Conservation (phyloP, 2,329 filamentous ascomycete genomes). For the Diaporthe eres region DNA sequence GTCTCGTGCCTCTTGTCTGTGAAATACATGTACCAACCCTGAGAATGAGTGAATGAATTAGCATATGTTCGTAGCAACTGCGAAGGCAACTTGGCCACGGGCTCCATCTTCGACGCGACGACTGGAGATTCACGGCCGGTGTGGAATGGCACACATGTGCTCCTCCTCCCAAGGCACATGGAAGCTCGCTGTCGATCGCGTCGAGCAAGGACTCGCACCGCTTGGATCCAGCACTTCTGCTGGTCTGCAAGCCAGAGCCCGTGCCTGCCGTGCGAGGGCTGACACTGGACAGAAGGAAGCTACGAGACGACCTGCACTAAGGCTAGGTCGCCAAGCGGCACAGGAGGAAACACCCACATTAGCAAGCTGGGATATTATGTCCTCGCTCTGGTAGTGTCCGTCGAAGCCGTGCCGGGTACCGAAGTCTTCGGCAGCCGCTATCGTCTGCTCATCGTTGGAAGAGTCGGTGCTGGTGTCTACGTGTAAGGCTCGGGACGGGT, state of each 20-base stretch:
- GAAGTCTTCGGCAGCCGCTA: constrained; percentile 59
- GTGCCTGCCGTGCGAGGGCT: not conserved
- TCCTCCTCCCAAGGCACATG: not conserved
- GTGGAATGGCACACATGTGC: not conserved
- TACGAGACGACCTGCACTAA: not conserved
- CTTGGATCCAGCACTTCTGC: not conserved
- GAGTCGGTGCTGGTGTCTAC: constrained; percentile 47
- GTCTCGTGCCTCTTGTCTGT: constrained; percentile 98
- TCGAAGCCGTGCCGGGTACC: constrained; percentile 89
- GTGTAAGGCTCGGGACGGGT: constrained; percentile 48
- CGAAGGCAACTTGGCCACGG: not conserved
- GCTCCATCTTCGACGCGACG: not conserved
- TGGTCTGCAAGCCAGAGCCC: not conserved
- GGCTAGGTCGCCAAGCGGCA: not conserved
- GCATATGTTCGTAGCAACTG: not conserved
- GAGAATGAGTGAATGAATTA: constrained; percentile 39
- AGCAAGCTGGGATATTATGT: constrained; percentile 87
- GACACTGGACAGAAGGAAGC: not conserved
- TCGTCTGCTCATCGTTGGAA: constrained; percentile 54
- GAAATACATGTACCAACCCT: constrained; percentile 99
- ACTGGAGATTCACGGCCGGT: not conserved
- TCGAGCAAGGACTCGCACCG: not conserved
- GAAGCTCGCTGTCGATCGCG: not conserved
- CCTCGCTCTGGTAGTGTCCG: constrained; percentile 90
- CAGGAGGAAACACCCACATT: constrained; percentile 70